Evolutionary conservation across 2,329 filamentous ascomycete genomes (phyloP), one percentile per base, ranked within the genome.

Genomic region (Aspergillus spinulosporus): DNA sequence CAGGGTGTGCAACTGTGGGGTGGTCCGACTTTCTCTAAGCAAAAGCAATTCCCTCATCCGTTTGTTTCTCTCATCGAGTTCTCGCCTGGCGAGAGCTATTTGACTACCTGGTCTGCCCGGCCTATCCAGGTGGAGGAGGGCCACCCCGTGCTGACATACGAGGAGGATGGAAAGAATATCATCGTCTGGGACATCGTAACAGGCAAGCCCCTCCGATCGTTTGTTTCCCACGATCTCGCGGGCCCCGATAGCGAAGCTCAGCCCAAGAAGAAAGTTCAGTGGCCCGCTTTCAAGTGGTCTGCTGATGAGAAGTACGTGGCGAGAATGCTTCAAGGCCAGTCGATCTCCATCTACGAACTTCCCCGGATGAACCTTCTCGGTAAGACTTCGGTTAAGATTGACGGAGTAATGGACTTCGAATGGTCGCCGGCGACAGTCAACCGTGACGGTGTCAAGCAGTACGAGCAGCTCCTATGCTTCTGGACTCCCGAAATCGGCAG

Each of bases 281-380:
- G 94, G 94, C 94, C 94, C 26, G 92, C 93, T 2, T 99, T 99
- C 86, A 99, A 99, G 80, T 99, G 94, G 94, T 97, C 94, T 31
- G 82, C 94, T 2, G 94, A 99, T 71, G 92, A 97, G 78, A 94
- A 95, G 76, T 99, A 96, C 73, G 92, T 97, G 60, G 94, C 94
- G 21, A 87, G 94, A 61, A 86, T 97, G 80, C 91, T 87, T 60
- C 92, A 91, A 63, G 89, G 89, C 63, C 85, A 92, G 65, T 91
- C 90, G 54, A 96, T 99, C 69, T 94, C 90, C 51, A 85, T 96
- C 67, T 96, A 96, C 74, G 91, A 96, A 74, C 80, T 92, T 11
- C 92, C 92, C 42, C 84, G 87, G 68, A 96, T 96, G 92, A 89
- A 88, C 71, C 83, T 96, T 46, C 82, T 96, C 59, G 90, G 93